Percentiles rank a stretch among this genome's conserved stretches.
Evolutionary conservation across 2,329 filamentous ascomycete species (phyloP).

Genomic region (Colletotrichum graminicola): DNA sequence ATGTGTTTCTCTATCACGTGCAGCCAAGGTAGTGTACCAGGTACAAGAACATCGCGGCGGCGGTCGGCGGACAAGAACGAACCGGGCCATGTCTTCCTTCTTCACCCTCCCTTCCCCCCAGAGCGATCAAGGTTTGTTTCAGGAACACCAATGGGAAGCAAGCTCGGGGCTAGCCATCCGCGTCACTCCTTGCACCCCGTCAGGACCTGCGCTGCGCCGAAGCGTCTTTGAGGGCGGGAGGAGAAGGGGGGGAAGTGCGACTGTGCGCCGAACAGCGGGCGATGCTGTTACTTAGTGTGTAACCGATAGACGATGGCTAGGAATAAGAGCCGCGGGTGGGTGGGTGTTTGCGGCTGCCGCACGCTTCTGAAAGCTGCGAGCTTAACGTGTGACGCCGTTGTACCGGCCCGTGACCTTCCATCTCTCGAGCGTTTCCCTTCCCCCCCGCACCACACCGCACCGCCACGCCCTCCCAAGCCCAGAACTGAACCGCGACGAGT

Average conservation of each 20-base stretch:
- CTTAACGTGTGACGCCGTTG: conserved; percentile 26
- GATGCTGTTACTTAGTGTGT: neutral
- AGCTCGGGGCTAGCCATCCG: conserved; percentile 38
- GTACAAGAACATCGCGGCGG: neutral
- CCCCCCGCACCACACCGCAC: no score
- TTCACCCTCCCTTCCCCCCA: neutral
- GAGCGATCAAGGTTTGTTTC: conserved; percentile 40
- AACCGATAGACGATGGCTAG: neutral
- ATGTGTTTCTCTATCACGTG: neutral
- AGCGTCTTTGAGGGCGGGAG: neutral
- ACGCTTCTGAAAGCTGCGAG: conserved; percentile 2
- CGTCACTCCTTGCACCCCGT: conserved; percentile 31
- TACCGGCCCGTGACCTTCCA: conserved; percentile 4
- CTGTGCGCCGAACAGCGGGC: neutral
- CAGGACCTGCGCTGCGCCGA: neutral
- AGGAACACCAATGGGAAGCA: conserved; percentile 42
- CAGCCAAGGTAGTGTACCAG: neutral
- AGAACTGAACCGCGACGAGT: neutral
- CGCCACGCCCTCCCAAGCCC: neutral
- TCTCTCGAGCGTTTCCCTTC: conserved; percentile 4
- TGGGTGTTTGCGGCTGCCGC: conserved; percentile 2
- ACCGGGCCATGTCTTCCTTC: conserved; percentile 19
- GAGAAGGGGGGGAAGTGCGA: no score
- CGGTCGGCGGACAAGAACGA: neutral
- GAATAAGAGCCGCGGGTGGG: conserved; percentile 6